Evolutionary conservation across 805 yeast species (phyloP), one percentile per base, ranked within the genome.

Genomic region (Kodamaea kaohsiungensis): DNA sequence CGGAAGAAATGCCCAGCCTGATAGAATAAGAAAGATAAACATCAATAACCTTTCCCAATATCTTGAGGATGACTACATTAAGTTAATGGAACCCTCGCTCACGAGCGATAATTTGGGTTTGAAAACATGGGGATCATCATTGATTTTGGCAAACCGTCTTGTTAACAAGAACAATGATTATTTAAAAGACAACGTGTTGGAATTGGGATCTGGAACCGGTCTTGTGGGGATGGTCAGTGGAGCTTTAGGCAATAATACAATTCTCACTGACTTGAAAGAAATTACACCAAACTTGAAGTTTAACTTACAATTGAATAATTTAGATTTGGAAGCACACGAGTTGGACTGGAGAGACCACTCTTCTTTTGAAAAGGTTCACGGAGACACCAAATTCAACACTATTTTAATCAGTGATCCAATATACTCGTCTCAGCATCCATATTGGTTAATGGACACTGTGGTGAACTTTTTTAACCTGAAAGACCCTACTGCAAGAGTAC

Each of bases 151-250:
- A 2, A 72, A 79, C 35, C 69, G 88, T 22, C 65, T 90, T 2
- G 66, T 78, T 5, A 60, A 66, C 25, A 43, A 52, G n/a, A 19
- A 58, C n/a, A 48, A 56, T 1, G 45, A 53, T 5, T 65, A 65
- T 27, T 57, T 70, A 2, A 19, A 47, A 13, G 68, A 63, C 17
- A 67, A 71, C 0, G 66, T 86, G 0, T 66, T 89, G 27, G 99
- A 93, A 63, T 72, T 95, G n/a, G 99, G 99, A 0, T 79, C 98
- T 0, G 99, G 99, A 0, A 95, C 99, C 0, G 99, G 99, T 0
- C 75, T 93, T 13, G 87, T 86, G 2, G 98, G 98, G 0, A 87
- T 95, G 37, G 77, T 86, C 0, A 77, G 89, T 53, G 82, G 81
- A 0, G 54, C 76, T 7, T 61, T 86, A 5, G 91, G 91, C 0